These are phyloP conservation scores for Anisodus acutangulus DNA, from an alignment of 257 asterid genomes.

Conservation along the genomic window DNA sequence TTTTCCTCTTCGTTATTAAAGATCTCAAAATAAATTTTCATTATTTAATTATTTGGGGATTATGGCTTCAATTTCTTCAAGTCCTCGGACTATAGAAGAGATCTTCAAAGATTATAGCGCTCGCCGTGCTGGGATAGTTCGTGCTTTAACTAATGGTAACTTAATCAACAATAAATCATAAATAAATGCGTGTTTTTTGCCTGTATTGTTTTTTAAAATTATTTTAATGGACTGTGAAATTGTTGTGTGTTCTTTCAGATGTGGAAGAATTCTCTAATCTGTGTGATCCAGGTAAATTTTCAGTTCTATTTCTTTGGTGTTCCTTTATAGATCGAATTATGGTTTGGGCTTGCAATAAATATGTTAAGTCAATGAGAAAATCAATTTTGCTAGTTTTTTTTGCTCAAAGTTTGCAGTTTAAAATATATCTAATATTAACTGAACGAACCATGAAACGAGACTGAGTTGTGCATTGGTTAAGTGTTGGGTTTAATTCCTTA, in stretches of 20 bases:
- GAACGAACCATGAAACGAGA: too few relatives aligned
- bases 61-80: conserved; percentile 24
- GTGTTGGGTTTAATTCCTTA: too few relatives aligned
- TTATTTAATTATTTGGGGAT: too few relatives aligned
- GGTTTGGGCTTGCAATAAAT: not conserved
- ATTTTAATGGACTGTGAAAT: not conserved
- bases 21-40: not conserved
- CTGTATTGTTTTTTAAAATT: not conserved
- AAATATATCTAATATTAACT: too few relatives aligned
- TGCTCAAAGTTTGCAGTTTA: too few relatives aligned
- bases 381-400: not conserved
- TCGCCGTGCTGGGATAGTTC: conserved; percentile 1
- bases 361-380: not conserved
- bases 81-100: not conserved
- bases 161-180: not conserved
- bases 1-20: not conserved
- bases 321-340: not conserved
- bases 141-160: conserved; percentile 18
- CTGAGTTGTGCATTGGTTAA: too few relatives aligned
- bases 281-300: conserved; percentile 24
- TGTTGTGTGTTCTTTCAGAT: not conserved
- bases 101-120: conserved; percentile 12
- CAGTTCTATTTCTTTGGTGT: not conserved
- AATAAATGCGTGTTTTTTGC: not conserved
- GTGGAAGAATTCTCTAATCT: not conserved